Percentiles rank a stretch among this genome's conserved stretches.
phyloP scores from a whole-genome alignment of 768 basidiomycete species.

The Naganishia kalamii region DNA sequence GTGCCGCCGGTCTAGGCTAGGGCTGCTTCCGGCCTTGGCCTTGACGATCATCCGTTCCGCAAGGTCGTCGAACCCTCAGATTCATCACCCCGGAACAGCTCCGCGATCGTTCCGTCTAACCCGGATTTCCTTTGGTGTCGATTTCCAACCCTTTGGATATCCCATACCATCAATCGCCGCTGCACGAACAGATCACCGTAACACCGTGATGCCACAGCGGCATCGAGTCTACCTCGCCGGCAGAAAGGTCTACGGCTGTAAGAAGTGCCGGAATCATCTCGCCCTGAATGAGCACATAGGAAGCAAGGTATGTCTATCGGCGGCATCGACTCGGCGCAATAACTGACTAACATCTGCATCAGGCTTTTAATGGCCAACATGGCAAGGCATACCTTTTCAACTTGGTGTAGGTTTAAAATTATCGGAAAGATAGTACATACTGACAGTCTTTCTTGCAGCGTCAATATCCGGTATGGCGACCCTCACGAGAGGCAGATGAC shows the following conservation, averaged over 20 bases:
- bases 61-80: too few relatives aligned
- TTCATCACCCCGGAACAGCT: too few relatives aligned
- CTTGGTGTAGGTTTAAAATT: slow-evolving; percentile 62
- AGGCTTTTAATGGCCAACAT: slow-evolving; percentile 97
- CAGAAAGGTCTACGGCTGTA: slow-evolving; percentile 40
- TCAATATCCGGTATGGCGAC: slow-evolving; percentile 84
- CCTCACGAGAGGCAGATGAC: slow-evolving; percentile 92
- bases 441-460: slow-evolving; percentile 52
- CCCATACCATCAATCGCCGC: too few relatives aligned
- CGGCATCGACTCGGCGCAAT: not conserved
- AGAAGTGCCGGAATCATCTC: slow-evolving; percentile 42
- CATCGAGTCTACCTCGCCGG: slow-evolving; percentile 42
- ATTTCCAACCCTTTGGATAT: not conserved
- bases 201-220: not conserved
- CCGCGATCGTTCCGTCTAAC: too few relatives aligned
- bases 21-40: too few relatives aligned
- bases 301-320: slow-evolving; percentile 25
- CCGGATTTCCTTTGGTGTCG: not conserved
- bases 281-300: slow-evolving; percentile 39
- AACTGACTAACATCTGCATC: not conserved
- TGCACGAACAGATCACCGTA: too few relatives aligned
- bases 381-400: slow-evolving; percentile 93
- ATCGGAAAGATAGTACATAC: not conserved
- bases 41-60: too few relatives aligned
- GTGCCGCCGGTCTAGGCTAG: too few relatives aligned